Conservation (phyloP, 2,329 filamentous ascomycete genomes). For the Talaromyces sp. region DNA sequence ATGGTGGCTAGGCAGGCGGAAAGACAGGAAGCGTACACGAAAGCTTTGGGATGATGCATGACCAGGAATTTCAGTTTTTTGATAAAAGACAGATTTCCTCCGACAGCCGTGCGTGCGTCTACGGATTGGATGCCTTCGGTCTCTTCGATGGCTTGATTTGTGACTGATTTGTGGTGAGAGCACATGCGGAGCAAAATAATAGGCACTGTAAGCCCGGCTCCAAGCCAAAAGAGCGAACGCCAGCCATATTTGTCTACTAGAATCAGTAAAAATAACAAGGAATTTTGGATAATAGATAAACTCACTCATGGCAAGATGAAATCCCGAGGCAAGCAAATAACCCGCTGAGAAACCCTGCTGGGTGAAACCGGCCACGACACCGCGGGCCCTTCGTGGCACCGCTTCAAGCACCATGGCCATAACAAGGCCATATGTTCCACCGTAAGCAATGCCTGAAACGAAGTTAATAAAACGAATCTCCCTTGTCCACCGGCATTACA, state of each 20-base stretch:
- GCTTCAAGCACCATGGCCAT: conserved; percentile 7
- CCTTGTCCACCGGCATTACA: neutral
- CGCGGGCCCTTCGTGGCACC: neutral
- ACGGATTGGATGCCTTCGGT: neutral
- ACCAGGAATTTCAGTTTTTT: conserved; percentile 1
- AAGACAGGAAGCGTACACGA: neutral
- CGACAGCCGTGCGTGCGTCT: neutral
- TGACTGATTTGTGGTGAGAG: conserved; percentile 1
- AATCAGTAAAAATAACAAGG: neutral
- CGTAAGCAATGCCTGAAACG: conserved; percentile 1
- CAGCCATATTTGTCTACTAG: conserved; percentile 2
- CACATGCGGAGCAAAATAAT: neutral
- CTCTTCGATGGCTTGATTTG: neutral
- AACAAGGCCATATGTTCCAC: conserved; percentile 1
- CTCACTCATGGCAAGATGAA: conserved; percentile 9
- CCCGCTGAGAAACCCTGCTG: conserved; percentile 4
- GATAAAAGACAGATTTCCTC: conserved; percentile 1
- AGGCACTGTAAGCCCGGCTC: neutral
- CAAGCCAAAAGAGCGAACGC: conserved; percentile 2
- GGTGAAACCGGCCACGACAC: conserved; percentile 3
- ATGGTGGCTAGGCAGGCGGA: conserved; percentile 9
- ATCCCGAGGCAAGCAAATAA: conserved; percentile 3
- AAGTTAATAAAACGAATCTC: neutral
- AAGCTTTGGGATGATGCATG: neutral
- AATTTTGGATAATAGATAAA: neutral